phyloP scores from a whole-genome alignment of 805 yeast species.

The Ogataea trehaloabstinens region DNA sequence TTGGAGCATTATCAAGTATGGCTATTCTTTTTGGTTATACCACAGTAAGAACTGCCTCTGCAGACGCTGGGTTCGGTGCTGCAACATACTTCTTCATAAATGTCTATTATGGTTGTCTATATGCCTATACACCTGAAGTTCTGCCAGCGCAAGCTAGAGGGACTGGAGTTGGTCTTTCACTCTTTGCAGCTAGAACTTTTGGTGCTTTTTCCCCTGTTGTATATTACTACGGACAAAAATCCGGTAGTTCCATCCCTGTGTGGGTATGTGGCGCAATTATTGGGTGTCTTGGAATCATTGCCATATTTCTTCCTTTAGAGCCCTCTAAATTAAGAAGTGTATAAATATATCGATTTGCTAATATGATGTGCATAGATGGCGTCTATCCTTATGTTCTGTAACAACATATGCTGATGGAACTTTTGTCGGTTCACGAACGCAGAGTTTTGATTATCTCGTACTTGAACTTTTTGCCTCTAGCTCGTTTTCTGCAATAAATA shows the following conservation, averaged over 20 bases:
- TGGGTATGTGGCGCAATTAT: constrained; percentile 52
- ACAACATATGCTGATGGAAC: too few relatives aligned
- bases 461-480: constrained; percentile 18
- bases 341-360: too few relatives aligned
- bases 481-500: constrained; percentile 14
- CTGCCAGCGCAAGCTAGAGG: constrained; percentile 48
- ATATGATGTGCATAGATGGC: too few relatives aligned
- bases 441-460: too few relatives aligned
- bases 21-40: constrained; percentile 56
- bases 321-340: constrained; percentile 32
- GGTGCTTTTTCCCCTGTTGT: constrained; percentile 54
- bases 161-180: constrained; percentile 54
- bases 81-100: constrained; percentile 42
- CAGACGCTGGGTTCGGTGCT: constrained; percentile 44
- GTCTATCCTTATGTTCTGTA: too few relatives aligned
- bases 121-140: constrained; percentile 61
- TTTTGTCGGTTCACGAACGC: too few relatives aligned
- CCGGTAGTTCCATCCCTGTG: constrained; percentile 48
- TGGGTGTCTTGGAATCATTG: constrained; percentile 40
- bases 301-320: constrained; percentile 43
- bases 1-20: constrained; percentile 49
- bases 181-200: constrained; percentile 45
- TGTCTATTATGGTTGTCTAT: constrained; percentile 52
- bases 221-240: constrained; percentile 40
- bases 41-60: constrained; percentile 48